Percentiles rank a stretch among this genome's conserved stretches.
Conservation (phyloP, 805 yeast genomes). For the Myxozyma melibiosi region DNA sequence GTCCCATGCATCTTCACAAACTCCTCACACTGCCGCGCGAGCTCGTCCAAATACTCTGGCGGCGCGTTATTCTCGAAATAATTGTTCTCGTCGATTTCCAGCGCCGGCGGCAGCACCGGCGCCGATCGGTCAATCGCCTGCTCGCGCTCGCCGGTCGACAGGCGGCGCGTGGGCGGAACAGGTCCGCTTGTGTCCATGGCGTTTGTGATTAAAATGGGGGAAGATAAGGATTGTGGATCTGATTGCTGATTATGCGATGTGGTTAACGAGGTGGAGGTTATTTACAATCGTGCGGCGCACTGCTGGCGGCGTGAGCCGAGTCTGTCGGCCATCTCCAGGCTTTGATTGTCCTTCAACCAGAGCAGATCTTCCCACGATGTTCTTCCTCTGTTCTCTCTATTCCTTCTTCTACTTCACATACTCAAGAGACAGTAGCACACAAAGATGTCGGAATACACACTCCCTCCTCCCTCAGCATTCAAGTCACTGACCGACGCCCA, state of each 20-base stretch:
- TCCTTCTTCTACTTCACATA: not conserved
- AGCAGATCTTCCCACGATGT: not conserved
- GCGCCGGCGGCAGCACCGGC: slow-evolving; percentile 79
- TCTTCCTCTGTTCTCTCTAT: not conserved
- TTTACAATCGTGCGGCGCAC: slow-evolving; percentile 10
- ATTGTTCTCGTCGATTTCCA: slow-evolving; percentile 64
- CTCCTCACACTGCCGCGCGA: slow-evolving; percentile 57
- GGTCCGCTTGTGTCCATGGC: not conserved
- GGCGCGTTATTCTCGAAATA: slow-evolving; percentile 74
- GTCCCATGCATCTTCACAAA: slow-evolving; percentile 62
- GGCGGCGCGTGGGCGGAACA: slow-evolving; percentile 25
- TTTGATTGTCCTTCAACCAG: not conserved
- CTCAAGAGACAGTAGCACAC: not conserved
- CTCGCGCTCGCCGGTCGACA: slow-evolving; percentile 33
- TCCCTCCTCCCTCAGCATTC: slow-evolving; percentile 29
- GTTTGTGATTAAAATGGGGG: too few species aligned
- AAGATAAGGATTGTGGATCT: not conserved
- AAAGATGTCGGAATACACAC: slow-evolving; percentile 14
- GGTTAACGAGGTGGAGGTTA: not conserved
- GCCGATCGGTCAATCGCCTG: slow-evolving; percentile 75
- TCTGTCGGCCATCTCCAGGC: slow-evolving; percentile 20
- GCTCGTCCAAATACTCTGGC: slow-evolving; percentile 70
- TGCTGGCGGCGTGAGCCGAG: slow-evolving; percentile 12
- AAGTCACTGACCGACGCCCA: slow-evolving; percentile 30
- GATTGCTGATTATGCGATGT: not conserved